These are phyloP conservation scores for Rhododendron henanense DNA, from an alignment of 148 eudicot species.

Conservation along the genomic window DNA sequence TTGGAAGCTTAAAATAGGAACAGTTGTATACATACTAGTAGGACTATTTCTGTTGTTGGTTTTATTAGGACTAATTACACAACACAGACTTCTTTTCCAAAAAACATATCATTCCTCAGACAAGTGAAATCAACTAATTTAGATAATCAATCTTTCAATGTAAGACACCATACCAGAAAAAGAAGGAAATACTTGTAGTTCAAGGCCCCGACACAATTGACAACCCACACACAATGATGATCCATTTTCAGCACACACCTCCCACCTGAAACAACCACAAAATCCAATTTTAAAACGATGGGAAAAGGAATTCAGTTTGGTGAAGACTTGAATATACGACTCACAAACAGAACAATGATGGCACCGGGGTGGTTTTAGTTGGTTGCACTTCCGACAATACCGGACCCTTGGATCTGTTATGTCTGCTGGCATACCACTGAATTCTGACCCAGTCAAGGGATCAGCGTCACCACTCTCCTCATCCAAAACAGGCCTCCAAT, in stretches of 20 bases:
- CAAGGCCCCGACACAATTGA: conserved; percentile 95
- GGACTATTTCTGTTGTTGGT: not conserved
- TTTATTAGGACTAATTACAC: not conserved
- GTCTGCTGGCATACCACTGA: conserved; percentile 37
- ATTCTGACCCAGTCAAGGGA: conserved; percentile 60
- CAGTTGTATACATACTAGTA: not conserved
- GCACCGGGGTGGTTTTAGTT: conserved; percentile 92
- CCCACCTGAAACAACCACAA: conserved; percentile 57
- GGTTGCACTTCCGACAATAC: conserved; percentile 90
- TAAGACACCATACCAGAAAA: conserved; percentile 62
- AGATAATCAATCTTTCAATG: not conserved
- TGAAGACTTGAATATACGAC: conserved; percentile 22
- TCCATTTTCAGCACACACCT: conserved; percentile 97
- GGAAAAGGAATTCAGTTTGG: not conserved
- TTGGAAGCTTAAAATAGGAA: not conserved
- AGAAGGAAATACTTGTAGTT: conserved; percentile 98
- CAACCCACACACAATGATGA: conserved; percentile 99
- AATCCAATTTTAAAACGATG: conserved; percentile 5
- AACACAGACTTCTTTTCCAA: not conserved
- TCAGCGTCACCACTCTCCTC: conserved; percentile 86
- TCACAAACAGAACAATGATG: conserved; percentile 99
- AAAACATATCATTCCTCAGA: not conserved
- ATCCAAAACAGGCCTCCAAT: conserved; percentile 78
- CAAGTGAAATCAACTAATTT: not conserved
- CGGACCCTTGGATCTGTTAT: conserved; percentile 51